Conservation (phyloP, 441 rosid genomes). For the Euphorbia celastroides region DNA sequence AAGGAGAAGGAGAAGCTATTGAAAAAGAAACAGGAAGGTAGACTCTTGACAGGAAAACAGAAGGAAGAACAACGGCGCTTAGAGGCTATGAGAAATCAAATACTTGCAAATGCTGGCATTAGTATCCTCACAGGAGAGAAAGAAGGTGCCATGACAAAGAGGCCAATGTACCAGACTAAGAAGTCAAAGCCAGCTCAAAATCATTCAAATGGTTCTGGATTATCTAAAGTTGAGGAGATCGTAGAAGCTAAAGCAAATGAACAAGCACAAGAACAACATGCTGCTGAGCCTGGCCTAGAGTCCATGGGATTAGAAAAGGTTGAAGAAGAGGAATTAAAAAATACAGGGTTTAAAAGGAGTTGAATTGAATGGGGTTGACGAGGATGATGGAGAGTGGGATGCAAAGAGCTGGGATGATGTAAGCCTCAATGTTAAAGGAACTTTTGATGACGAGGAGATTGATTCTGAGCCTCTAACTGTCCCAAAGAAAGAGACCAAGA, state of each 20-base stretch:
- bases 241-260: constrained; percentile 40
- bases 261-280: constrained; percentile 43
- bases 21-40: constrained; percentile 91
- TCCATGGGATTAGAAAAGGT: constrained; percentile 41
- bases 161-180: constrained; percentile 77
- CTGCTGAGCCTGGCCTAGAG: constrained; percentile 30
- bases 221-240: constrained; percentile 42
- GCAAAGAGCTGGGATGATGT: constrained; percentile 96
- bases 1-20: constrained; percentile 82
- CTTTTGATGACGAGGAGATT: constrained; percentile 85
- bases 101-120: constrained; percentile 54
- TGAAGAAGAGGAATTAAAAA: constrained; percentile 38
- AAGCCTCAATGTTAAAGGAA: constrained; percentile 65
- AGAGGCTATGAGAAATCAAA: constrained; percentile 84
- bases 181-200: constrained; percentile 63
- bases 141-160: constrained; percentile 51
- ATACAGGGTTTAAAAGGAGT: constrained; percentile 36
- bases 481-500: constrained; percentile 47
- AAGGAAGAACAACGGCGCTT: constrained; percentile 76
- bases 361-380: constrained; percentile 65
- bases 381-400: constrained; percentile 96
- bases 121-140: constrained; percentile 43
- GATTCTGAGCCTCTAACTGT: constrained; percentile 55
- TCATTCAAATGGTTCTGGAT: constrained; percentile 49
- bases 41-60: constrained; percentile 82